These are phyloP conservation scores for Crassisporium funariophilum DNA, from an alignment of 768 basidiomycete genomes.

Conservation along the genomic window DNA sequence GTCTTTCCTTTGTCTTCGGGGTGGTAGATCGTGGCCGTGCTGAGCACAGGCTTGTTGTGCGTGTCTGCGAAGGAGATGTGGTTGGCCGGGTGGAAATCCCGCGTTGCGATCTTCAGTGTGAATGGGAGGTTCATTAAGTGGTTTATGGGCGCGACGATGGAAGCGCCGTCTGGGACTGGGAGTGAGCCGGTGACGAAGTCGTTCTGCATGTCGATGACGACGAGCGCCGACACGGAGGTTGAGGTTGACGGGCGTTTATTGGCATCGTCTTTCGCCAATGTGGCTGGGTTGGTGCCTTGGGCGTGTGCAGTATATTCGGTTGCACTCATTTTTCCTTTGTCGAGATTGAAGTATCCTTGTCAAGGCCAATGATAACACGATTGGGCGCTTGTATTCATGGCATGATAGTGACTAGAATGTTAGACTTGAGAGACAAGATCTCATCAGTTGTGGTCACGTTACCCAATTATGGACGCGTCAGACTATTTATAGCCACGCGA, in stretches of 20 bases:
- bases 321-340: no score
- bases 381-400: no score
- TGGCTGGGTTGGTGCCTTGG: no score
- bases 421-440: not conserved
- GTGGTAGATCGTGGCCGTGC: conserved; percentile 43
- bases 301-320: no score
- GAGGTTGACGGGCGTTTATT: no score
- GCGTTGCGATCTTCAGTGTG: conserved; percentile 50
- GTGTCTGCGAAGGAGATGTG: conserved; percentile 76
- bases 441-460: no score
- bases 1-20: conserved; percentile 36
- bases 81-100: conserved; percentile 57
- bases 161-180: conserved; percentile 62
- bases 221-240: conserved; percentile 51
- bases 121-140: conserved; percentile 61
- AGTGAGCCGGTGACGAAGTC: conserved; percentile 81
- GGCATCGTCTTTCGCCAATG: no score
- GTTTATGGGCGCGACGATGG: conserved; percentile 59
- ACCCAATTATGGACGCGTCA: no score
- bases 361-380: no score
- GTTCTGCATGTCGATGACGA: conserved; percentile 81
- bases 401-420: not conserved
- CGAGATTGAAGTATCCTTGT: no score
- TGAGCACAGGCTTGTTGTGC: conserved; percentile 36
- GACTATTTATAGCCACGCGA: no score